phyloP scores from a whole-genome alignment of 2,329 filamentous ascomycete species.

The Penicillium glabrum region DNA sequence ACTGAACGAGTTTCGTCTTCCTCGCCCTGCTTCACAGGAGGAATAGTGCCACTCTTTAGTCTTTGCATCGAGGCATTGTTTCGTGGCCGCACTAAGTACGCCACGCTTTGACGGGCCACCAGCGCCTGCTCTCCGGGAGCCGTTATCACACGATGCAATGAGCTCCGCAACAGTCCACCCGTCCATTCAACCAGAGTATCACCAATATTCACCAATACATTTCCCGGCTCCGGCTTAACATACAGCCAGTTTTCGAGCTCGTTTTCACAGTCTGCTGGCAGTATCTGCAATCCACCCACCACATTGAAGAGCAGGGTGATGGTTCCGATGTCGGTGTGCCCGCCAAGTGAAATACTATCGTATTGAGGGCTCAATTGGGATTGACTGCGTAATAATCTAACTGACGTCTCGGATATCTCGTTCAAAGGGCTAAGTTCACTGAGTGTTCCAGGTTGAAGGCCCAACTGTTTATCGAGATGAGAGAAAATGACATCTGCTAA shows the following conservation, averaged over 20 bases:
- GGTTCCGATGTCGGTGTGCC: slow-evolving; percentile 40
- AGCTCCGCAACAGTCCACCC: slow-evolving; percentile 35
- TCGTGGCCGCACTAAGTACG: slow-evolving; percentile 18
- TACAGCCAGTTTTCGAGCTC: slow-evolving; percentile 20
- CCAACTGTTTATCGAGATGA: slow-evolving; percentile 26
- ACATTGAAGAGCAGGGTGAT: slow-evolving; percentile 40
- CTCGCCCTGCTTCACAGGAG: slow-evolving; percentile 9
- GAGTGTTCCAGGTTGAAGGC: slow-evolving; percentile 25
- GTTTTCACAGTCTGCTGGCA: slow-evolving; percentile 18
- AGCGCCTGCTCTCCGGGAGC: slow-evolving; percentile 21
- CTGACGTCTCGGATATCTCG: slow-evolving; percentile 24
- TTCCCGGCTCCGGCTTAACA: slow-evolving; percentile 19
- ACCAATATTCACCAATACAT: slow-evolving; percentile 48
- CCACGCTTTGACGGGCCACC: slow-evolving; percentile 16
- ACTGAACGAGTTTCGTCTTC: slow-evolving; percentile 8
- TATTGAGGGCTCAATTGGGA: slow-evolving; percentile 1
- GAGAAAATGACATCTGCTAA: slow-evolving; percentile 15
- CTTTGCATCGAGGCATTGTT: slow-evolving; percentile 14
- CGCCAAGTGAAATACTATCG: slow-evolving; percentile 24
- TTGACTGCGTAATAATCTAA: slow-evolving; percentile 21
- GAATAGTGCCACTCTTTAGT: slow-evolving; percentile 10
- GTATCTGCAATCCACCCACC: slow-evolving; percentile 38
- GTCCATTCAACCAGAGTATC: slow-evolving; percentile 50
- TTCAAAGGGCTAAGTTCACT: slow-evolving; percentile 21
- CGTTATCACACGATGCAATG: slow-evolving; percentile 25